Percentiles rank a stretch among this genome's conserved stretches.
phyloP scores from a whole-genome alignment of 495 filamentous ascomycete genomes.

The Talaromyces nanjingensis region DNA sequence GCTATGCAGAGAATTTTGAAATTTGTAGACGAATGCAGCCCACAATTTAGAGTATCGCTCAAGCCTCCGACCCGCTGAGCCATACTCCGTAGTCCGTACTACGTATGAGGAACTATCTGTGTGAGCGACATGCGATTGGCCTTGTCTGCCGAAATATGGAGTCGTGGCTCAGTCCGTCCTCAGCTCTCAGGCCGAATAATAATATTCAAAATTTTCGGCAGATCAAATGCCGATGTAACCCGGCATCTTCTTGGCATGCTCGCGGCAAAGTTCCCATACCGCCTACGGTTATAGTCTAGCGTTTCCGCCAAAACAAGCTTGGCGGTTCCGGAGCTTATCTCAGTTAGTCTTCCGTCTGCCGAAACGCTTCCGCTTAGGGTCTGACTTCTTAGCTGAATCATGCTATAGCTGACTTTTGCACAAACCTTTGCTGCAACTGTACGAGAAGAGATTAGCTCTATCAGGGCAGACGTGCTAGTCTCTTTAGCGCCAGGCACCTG shows the following conservation, averaged over 20 bases:
- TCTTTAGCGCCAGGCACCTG: not conserved
- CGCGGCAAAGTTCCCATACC: not conserved
- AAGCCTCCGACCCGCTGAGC: not conserved
- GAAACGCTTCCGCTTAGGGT: no score
- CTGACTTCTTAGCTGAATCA: not conserved
- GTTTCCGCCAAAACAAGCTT: not conserved
- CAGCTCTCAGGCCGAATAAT: not conserved
- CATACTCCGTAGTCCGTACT: not conserved
- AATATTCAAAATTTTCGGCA: not conserved
- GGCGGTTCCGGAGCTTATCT: no score
- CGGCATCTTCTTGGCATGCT: not conserved
- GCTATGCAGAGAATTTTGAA: not conserved
- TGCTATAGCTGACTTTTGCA: not conserved
- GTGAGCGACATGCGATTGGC: not conserved
- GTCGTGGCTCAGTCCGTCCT: not conserved
- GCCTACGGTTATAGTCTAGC: not conserved
- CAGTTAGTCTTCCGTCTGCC: no score
- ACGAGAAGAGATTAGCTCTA: not conserved
- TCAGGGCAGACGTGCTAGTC: not conserved
- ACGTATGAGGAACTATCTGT: not conserved
- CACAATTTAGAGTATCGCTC: not conserved
- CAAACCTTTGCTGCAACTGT: not conserved
- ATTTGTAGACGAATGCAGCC: not conserved
- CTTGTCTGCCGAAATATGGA: not conserved
- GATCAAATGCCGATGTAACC: not conserved